Base-by-base conservation (phyloP, 192 early-diverging fungal species). In the Mortierella claussenii region DNA sequence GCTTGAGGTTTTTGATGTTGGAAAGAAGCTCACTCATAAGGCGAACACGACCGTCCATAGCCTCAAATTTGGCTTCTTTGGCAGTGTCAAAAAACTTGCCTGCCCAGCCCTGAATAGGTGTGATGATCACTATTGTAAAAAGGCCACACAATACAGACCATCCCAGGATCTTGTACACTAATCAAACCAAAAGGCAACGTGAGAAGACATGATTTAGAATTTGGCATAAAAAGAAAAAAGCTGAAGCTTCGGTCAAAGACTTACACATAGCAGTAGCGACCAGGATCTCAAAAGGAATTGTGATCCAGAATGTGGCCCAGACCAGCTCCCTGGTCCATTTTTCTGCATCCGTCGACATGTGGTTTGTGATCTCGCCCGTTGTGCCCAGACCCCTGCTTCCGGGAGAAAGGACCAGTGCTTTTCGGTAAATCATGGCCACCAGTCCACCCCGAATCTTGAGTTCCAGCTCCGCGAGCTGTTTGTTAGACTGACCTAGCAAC, bases 401-500 rank as follows among this genome's bases (percentile, higher is more conserved):
- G 0, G 88, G 92, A 11, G 92, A 93, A 21, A 98, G 85, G 1
- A 82, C 44, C 55, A 98, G 75, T 9, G 92, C 83, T 79, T 96
- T 96, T 21, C 81, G 83, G 69, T 95, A 97, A 26, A 97, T 88
- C 40, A 91, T 87, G 0, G 92, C 83, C n/a, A 90, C 83, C 33
- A 93, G 65, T 10, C 88, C 91, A 7, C 88, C 82, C 49, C 89
- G 88, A 20, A 88, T 67, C 32, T 85, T 83, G 80, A 92, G 86
- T 42, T 89, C 90, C 9, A 84, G 82, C 37, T 85, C 86, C 44
- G 90, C 81, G 55, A 44, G n/a, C 46, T 44, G 18, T 31, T 71
- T 62, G 20, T 33, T 5, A 33, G 24, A 40, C 10, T 63, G 46
- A 11, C 40, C 45, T 1, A 24, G 20, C 52, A 48, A 21, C 11